Conservation (phyloP, 2,329 filamentous ascomycete species). For the Cytospora chrysosperma region DNA sequence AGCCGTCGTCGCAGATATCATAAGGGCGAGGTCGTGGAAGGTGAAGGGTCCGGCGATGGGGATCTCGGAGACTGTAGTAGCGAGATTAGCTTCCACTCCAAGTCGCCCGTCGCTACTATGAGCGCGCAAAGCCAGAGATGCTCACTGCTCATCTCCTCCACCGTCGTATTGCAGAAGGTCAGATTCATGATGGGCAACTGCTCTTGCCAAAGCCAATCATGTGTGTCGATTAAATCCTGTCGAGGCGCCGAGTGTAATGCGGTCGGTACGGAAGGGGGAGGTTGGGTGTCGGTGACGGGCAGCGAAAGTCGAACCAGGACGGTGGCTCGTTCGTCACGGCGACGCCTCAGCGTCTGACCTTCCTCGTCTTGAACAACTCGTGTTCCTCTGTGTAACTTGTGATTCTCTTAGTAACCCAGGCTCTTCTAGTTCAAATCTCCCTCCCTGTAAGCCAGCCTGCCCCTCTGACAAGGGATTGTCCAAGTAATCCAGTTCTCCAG, state of each 20-base stretch:
- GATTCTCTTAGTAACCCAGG: not conserved
- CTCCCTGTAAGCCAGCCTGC: not conserved
- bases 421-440: slow-evolving; percentile 2
- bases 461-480: not conserved
- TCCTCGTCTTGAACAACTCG: not conserved
- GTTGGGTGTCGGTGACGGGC: not conserved
- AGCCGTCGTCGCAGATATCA: slow-evolving; percentile 49
- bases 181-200: slow-evolving; percentile 17
- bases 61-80: slow-evolving; percentile 45
- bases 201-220: slow-evolving; percentile 13
- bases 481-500: not conserved
- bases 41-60: slow-evolving; percentile 48
- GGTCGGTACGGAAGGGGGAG: slow-evolving; percentile 3
- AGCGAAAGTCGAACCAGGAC: not conserved
- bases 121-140: slow-evolving; percentile 4
- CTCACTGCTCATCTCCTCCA: slow-evolving; percentile 28
- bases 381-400: not conserved
- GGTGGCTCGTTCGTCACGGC: not conserved
- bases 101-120: not conserved
- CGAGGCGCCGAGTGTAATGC: not conserved
- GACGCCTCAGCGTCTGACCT: not conserved
- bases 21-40: slow-evolving; percentile 55
- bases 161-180: slow-evolving; percentile 23
- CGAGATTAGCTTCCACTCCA: slow-evolving; percentile 33
- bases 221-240: not conserved